A percentile compares a stretch with the other conserved stretches of the same genome.
phyloP scores from a whole-genome alignment of 2,329 filamentous ascomycete species.

The Penicillium crustosum region DNA sequence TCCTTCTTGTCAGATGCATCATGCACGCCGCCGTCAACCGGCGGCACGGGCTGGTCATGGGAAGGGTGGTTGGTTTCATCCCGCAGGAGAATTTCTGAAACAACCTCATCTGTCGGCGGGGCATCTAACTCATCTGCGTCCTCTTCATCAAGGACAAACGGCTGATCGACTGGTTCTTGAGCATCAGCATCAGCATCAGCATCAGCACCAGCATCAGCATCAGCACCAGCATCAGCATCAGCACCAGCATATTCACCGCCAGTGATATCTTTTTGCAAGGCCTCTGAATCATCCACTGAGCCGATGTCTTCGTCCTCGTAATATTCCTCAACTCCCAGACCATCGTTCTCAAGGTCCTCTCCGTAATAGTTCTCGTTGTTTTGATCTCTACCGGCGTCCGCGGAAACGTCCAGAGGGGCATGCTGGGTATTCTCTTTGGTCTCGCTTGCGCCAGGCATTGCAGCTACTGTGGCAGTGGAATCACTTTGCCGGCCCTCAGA shows the following conservation, averaged over 20 bases:
- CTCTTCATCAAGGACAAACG: slow-evolving; percentile 14
- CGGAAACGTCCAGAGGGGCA: slow-evolving; percentile 7
- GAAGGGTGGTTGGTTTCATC: slow-evolving; percentile 12
- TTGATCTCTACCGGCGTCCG: slow-evolving; percentile 35
- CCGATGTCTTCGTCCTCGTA: slow-evolving; percentile 18
- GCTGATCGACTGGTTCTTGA: slow-evolving; percentile 11
- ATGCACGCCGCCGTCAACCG: slow-evolving; percentile 15
- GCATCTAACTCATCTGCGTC: slow-evolving; percentile 7
- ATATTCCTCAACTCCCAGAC: slow-evolving; percentile 11
- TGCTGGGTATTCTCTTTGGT: slow-evolving; percentile 19
- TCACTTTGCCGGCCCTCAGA: slow-evolving; percentile 33
- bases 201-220: slow-evolving; percentile 1
- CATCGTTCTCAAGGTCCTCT: slow-evolving; percentile 16
- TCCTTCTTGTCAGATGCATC: slow-evolving; percentile 13
- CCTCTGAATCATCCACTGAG: slow-evolving; percentile 13
- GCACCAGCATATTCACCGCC: slow-evolving; percentile 6
- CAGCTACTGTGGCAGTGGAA: slow-evolving; percentile 30
- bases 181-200: slow-evolving; percentile 1
- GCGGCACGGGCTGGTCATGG: slow-evolving; percentile 23
- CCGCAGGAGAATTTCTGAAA: slow-evolving; percentile 11
- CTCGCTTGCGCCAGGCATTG: slow-evolving; percentile 17
- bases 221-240: slow-evolving; percentile 1
- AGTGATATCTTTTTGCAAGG: slow-evolving; percentile 9
- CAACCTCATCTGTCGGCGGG: slow-evolving; percentile 14
- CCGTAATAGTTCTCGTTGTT: slow-evolving; percentile 23